Evolutionary conservation across 768 basidiomycete species (phyloP), one percentile per base, ranked within the genome.

Genomic region (Naganishia antarctica): DNA sequence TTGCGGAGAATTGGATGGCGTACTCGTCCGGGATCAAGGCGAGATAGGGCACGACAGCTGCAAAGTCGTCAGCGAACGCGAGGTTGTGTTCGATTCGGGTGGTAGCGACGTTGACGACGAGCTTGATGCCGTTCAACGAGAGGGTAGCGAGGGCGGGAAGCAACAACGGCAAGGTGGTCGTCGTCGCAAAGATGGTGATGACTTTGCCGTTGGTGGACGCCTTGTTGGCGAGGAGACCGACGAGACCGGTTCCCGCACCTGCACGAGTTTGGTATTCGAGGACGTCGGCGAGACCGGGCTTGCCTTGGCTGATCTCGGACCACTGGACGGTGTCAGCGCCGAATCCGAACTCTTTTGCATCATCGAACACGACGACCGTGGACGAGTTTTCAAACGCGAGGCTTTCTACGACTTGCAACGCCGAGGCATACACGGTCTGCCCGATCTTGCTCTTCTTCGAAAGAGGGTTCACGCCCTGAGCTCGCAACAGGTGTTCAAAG

Each of bases 71-170:
- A 0, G 85, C 86, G 53, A 94, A 82, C 8, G 85, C 76, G 68
- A 91, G 84, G 0, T 81, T 80, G 32, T 84, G 86, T 3, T 83
- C 79, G 29, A 85, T 80, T 5, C 85, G 84, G 45, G 77, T 85
- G 7, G 84, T 84, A 26, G 94, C 88, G 40, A 96, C 85, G 73
- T 97, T 89, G 61, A 96, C 76, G 71, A 92, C 81, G 60, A 97
- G 80, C 60, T 90, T 84, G 41, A 84, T 70, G 6, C 81, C 82
- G 15, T 88, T 82, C 6, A 81, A 71, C 0, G 91, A 89, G 2
- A 96, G 79, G 73, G 86, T 78, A n/a, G 82, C 74, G 60, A 99
- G 83, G 4, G 88, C 86, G 8, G 87, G 84, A 0, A 87, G 83
- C 87, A 98, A 91, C 64, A 85, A 81, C 8, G 87, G 85, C 46